These are phyloP conservation scores for Ophiognomonia clavigignenti-juglandacearum DNA, from an alignment of 2,329 filamentous ascomycete species.

Conservation along the genomic window DNA sequence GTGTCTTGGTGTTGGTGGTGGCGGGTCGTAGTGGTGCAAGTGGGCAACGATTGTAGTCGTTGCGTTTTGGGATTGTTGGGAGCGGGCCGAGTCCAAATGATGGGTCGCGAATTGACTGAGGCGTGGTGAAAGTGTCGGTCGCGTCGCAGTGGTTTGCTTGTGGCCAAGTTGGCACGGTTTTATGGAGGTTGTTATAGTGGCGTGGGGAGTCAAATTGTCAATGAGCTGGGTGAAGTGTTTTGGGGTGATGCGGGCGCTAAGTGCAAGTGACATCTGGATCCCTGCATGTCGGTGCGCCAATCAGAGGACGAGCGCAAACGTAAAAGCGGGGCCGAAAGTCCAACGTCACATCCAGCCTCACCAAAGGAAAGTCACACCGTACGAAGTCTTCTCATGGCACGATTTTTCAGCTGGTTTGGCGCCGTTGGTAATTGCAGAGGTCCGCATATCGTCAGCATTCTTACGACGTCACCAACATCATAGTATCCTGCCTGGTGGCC, in stretches of 20 bases:
- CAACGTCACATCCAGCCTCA: too few species aligned
- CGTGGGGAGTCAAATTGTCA: neutral
- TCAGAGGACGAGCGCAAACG: slow-evolving; percentile 11
- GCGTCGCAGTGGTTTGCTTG: neutral
- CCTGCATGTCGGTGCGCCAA: slow-evolving; percentile 1
- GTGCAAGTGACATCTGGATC: too few species aligned
- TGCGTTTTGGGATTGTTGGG: neutral
- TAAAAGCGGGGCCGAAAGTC: too few species aligned
- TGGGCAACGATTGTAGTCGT: neutral
- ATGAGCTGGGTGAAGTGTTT: slow-evolving; percentile 2
- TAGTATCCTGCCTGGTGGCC: too few species aligned
- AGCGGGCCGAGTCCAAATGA: too few species aligned
- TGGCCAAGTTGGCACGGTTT: neutral
- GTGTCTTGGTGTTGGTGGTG: slow-evolving; percentile 3
- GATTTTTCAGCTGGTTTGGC: too few species aligned
- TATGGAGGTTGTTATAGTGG: neutral
- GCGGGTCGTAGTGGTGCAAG: neutral
- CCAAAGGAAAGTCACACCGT: too few species aligned
- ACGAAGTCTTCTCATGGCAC: too few species aligned
- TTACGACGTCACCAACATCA: too few species aligned
- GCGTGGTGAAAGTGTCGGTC: neutral
- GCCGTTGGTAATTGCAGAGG: too few species aligned
- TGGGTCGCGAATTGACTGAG: too few species aligned
- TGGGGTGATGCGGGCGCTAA: neutral
- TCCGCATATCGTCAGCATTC: too few species aligned